Base-by-base conservation (phyloP, 139 green algal genomes). In the Dunaliella primolecta region DNA sequence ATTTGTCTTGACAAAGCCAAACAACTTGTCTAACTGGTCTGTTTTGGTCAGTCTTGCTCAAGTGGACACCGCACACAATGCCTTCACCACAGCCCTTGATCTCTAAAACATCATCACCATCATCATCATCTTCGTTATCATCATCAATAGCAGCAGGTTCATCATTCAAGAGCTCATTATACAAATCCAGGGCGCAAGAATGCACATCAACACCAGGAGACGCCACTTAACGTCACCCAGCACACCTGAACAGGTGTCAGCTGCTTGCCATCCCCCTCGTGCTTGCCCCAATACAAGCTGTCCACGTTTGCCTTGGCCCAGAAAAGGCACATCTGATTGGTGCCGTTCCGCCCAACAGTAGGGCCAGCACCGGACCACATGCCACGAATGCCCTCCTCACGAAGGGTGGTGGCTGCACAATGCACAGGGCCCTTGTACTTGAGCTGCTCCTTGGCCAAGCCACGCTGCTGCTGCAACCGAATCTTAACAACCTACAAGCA, bases 251-350 rank as follows among this genome's bases (percentile, higher is more conserved):
- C 32, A 0, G 92, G 91, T 20, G 88, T 90, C 2, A 98, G 91
- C 83, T 91, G 84, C 86, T 92, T 93, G 78, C 93, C 93, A 57
- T 98, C 95, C 3, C 94, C 94, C 86, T 98, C 95, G 75, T 93
- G 91, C 89, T 98, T 97, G 85, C 86, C 89, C 91, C 93, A 98
- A 64, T 97, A 84, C 32, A 93, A 21, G 86, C 75, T 78, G 89
- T 98, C 96, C 36, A 95, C 86, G 64, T 95, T 89, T 81, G 93
- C 88, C 91, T 99, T 99, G 71, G 95, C 93, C 90, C 93, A 97
- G 90, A 99, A 99, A 71, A 99, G 89, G 85, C 93, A 96, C 94
- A 98, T 98, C 81, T 98, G 96, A 91, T 99, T 99, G 86, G 94
- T 98, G 85, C 96, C 96, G 81, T 99, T 98, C 83, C 96, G 93